Percentiles rank a stretch among this genome's conserved stretches.
Evolutionary conservation across 2,329 filamentous ascomycete species (phyloP).

Genomic region (Dothideomycetes sp.): DNA sequence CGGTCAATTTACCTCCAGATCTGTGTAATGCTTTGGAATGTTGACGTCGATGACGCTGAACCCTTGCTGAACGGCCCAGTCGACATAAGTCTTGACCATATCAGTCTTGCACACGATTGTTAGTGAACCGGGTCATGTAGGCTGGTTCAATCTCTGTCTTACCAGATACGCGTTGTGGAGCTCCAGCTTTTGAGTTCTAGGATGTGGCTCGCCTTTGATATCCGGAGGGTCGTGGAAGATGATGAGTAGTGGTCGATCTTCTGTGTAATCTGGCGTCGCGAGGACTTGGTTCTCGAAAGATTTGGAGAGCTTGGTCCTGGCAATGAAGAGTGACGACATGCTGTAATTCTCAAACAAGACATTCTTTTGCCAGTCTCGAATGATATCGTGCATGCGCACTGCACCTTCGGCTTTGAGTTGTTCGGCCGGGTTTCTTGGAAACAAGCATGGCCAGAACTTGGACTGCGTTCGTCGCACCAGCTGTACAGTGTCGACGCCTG

Average conservation of each 20-base stretch:
- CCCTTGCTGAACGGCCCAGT: slow-evolving; percentile 65
- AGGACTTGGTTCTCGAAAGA: slow-evolving; percentile 81
- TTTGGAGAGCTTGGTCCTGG: slow-evolving; percentile 59
- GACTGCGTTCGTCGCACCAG: slow-evolving; percentile 49
- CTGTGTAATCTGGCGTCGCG: slow-evolving; percentile 60
- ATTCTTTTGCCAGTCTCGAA: slow-evolving; percentile 66
- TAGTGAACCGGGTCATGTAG: slow-evolving; percentile 18
- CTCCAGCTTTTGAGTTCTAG: slow-evolving; percentile 57
- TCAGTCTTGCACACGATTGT: slow-evolving; percentile 57
- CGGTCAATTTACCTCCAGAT: slow-evolving; percentile 52
- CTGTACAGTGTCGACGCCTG: slow-evolving; percentile 45
- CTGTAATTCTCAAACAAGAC: slow-evolving; percentile 58
- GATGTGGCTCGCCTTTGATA: slow-evolving; percentile 30
- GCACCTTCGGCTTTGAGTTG: slow-evolving; percentile 28
- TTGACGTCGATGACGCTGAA: slow-evolving; percentile 90
- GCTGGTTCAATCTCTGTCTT: slow-evolving; percentile 29
- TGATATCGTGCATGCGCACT: slow-evolving; percentile 64
- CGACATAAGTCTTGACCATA: slow-evolving; percentile 66
- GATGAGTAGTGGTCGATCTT: slow-evolving; percentile 59
- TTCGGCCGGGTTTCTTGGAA: slow-evolving; percentile 44
- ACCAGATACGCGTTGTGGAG: slow-evolving; percentile 84
- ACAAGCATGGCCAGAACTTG: slow-evolving; percentile 78
- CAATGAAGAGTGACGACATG: slow-evolving; percentile 73
- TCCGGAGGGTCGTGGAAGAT: slow-evolving; percentile 77
- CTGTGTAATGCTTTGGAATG: slow-evolving; percentile 65